These are phyloP conservation scores for Penicillium psychrofluorescens DNA, from an alignment of 495 filamentous ascomycete genomes.

Conservation along the genomic window DNA sequence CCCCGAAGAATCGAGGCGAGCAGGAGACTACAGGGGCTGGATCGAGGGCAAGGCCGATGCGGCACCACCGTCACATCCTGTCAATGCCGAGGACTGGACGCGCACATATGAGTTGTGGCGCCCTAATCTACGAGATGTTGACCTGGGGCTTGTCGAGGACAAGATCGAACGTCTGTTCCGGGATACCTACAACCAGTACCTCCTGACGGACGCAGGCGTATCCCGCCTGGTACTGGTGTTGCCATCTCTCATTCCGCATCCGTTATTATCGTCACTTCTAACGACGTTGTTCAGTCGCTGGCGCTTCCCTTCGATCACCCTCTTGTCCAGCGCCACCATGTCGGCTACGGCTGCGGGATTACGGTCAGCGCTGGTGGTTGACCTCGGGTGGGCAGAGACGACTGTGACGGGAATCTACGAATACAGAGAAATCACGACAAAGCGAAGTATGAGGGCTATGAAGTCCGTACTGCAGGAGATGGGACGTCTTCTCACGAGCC, in stretches of 20 bases:
- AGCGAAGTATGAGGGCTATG: constrained; percentile 65
- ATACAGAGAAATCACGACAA: constrained; percentile 66
- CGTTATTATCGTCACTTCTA: constrained; percentile 66
- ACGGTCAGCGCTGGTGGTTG: constrained; percentile 72
- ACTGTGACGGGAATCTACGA: constrained; percentile 78
- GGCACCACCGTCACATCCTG: constrained; percentile 12
- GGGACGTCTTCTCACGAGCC: constrained; percentile 51
- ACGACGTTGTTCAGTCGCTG: constrained; percentile 72
- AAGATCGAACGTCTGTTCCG: constrained; percentile 80
- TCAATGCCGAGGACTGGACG: constrained; percentile 57
- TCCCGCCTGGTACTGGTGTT: constrained; percentile 67
- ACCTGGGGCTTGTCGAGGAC: constrained; percentile 76
- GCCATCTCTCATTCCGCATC: constrained; percentile 70
- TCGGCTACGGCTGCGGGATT: constrained; percentile 70
- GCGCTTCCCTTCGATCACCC: constrained; percentile 71
- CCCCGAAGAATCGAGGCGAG: constrained; percentile 65
- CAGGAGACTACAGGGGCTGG: constrained; percentile 76
- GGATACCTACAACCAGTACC: constrained; percentile 77
- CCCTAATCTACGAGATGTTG: constrained; percentile 60
- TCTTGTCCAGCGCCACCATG: constrained; percentile 68
- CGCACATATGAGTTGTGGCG: constrained; percentile 74
- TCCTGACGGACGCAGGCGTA: constrained; percentile 68
- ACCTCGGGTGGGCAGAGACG: constrained; percentile 89
- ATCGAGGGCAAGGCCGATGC: constrained; percentile 22
- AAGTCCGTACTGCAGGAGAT: constrained; percentile 61